Evolutionary conservation across 441 rosid genomes (phyloP).

Genomic region (Arabidopsis lyrata): DNA sequence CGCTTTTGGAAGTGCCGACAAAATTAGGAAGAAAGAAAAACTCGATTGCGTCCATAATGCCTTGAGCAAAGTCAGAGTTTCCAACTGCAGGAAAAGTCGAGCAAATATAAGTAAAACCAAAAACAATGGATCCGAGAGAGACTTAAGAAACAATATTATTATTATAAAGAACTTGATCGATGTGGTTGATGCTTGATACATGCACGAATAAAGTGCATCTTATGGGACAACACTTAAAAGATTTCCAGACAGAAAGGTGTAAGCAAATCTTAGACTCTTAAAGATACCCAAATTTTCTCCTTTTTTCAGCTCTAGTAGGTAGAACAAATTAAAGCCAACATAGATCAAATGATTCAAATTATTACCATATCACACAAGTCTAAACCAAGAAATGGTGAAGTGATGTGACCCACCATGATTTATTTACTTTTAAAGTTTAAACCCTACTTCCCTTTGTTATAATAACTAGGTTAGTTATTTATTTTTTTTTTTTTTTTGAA

Average conservation of each 20-base stretch:
- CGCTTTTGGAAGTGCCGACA: constrained; percentile 24
- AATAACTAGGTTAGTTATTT: constrained; percentile 36
- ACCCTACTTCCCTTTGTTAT: neutral
- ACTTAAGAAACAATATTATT: neutral
- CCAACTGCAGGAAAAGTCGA: constrained; percentile 42
- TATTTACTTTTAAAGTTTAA: neutral
- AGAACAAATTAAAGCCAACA: constrained; percentile 27
- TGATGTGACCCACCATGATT: constrained; percentile 40
- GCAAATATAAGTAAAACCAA: constrained; percentile 6
- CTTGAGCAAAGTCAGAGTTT: constrained; percentile 45
- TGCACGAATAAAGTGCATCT: constrained; percentile 20
- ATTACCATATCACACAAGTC: constrained; percentile 30
- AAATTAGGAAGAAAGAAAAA: constrained; percentile 23
- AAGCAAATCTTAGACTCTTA: constrained; percentile 39
- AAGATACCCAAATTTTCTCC: constrained; percentile 4
- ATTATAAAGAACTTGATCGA: constrained; percentile 3
- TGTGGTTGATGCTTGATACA: constrained; percentile 24
- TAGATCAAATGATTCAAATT: neutral
- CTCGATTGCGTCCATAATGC: constrained; percentile 22
- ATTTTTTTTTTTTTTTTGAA: too few species aligned
- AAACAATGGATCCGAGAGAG: constrained; percentile 16
- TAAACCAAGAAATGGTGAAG: constrained; percentile 25
- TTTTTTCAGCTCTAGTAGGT: constrained; percentile 25
- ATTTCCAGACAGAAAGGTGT: constrained; percentile 41
- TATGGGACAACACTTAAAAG: constrained; percentile 24